A percentile compares a stretch with the other conserved stretches of the same genome.
phyloP scores from a whole-genome alignment of 345 rosid genomes.

The Lepidium africanum region DNA sequence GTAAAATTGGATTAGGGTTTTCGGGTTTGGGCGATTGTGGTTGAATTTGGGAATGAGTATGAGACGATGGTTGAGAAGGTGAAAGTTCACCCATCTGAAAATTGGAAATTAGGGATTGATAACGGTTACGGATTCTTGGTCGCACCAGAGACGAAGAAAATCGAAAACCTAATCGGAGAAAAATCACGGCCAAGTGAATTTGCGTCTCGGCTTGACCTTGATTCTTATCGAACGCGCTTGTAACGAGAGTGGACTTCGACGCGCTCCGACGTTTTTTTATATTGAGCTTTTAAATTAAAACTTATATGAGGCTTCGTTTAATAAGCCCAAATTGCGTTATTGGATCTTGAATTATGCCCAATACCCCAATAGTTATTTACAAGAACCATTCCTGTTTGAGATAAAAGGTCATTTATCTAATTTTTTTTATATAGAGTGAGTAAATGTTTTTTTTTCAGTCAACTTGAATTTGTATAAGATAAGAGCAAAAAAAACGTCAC shows the following conservation, averaged over 20 bases:
- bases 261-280: slow-evolving; percentile 11
- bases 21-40: slow-evolving; percentile 31
- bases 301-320: background rate
- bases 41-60: slow-evolving; percentile 26
- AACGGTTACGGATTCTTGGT: background rate
- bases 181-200: slow-evolving; percentile 18
- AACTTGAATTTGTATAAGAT: too few species aligned
- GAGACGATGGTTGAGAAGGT: slow-evolving; percentile 37
- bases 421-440: background rate
- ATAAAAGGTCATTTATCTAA: background rate
- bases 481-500: too few species aligned
- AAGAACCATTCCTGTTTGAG: background rate
- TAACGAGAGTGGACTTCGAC: background rate
- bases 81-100: slow-evolving; percentile 67
- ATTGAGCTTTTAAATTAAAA: background rate
- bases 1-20: slow-evolving; percentile 25
- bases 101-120: background rate
- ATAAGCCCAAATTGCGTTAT: background rate
- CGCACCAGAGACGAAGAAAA: slow-evolving; percentile 9
- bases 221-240: slow-evolving; percentile 15
- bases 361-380: background rate
- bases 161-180: slow-evolving; percentile 14
- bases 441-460: too few species aligned
- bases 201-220: background rate
- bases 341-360: background rate